These are phyloP conservation scores for Pseudopithomyces maydicus DNA, from an alignment of 2,329 filamentous ascomycete species.

Conservation along the genomic window DNA sequence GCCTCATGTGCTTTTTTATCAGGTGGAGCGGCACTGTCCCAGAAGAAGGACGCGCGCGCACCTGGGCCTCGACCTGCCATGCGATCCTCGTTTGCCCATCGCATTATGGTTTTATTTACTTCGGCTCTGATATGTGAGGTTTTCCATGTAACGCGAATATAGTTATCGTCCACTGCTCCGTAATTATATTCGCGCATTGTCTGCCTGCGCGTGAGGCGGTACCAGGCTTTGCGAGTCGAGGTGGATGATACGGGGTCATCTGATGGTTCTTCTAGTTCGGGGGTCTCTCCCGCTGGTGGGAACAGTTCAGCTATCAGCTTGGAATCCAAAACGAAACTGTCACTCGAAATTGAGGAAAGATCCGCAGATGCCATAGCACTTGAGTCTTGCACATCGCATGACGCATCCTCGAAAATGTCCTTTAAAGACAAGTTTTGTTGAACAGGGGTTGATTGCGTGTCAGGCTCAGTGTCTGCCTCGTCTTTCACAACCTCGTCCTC, in stretches of 20 bases:
- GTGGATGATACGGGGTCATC: constrained; percentile 41
- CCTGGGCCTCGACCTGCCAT: constrained; percentile 42
- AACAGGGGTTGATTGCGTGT: not conserved
- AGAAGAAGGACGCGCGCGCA: constrained; percentile 43
- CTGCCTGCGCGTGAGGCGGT: constrained; percentile 44
- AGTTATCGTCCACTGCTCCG: constrained; percentile 40
- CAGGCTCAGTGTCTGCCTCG: not conserved
- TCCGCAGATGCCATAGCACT: too few species aligned
- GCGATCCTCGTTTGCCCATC: constrained; percentile 46
- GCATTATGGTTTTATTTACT: constrained; percentile 39
- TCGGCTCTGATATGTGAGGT: constrained; percentile 39
- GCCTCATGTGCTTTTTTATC: constrained; percentile 16
- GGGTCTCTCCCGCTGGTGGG: constrained; percentile 10
- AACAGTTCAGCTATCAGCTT: constrained; percentile 35
- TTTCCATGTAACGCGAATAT: constrained; percentile 45
- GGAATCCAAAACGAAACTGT: constrained; percentile 17
- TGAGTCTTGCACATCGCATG: not conserved
- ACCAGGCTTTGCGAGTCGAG: constrained; percentile 46
- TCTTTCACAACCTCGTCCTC: constrained; percentile 15
- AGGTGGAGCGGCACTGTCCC: constrained; percentile 37
- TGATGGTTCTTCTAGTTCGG: constrained; percentile 21
- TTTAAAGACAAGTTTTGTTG: not conserved
- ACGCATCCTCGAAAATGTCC: not conserved
- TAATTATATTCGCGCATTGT: constrained; percentile 46
- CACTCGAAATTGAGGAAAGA: too few species aligned